These are phyloP conservation scores for Austroboletus festivus DNA, from an alignment of 768 basidiomycete genomes.

Conservation along the genomic window DNA sequence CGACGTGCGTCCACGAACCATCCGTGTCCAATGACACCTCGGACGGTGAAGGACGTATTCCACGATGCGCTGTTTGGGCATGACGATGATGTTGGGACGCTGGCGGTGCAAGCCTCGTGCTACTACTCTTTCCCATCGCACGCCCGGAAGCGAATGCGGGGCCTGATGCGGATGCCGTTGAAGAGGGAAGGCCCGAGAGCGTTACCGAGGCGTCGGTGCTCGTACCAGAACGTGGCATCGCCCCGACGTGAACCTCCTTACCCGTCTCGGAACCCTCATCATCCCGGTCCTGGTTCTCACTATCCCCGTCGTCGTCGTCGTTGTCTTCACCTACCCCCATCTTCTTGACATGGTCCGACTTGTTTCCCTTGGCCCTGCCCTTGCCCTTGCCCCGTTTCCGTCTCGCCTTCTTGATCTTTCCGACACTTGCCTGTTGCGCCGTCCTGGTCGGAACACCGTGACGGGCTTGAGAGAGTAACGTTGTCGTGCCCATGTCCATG, in stretches of 20 bases:
- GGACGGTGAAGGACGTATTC: conserved; percentile 15
- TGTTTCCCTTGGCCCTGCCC: too few species aligned
- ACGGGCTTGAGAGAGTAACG: too few species aligned
- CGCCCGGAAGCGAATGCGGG: background rate
- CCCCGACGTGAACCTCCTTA: conserved; percentile 3
- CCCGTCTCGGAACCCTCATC: conserved; percentile 7
- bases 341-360: too few species aligned
- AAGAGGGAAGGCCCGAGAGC: background rate
- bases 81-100: too few species aligned
- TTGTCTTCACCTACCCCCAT: background rate
- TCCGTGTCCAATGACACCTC: conserved; percentile 46
- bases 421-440: conserved; percentile 32
- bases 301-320: background rate
- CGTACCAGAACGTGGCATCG: conserved; percentile 11
- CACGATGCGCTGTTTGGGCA: conserved; percentile 8
- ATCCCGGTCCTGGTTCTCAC: background rate
- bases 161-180: background rate
- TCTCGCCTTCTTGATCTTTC: conserved; percentile 32
- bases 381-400: conserved; percentile 3
- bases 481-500: too few species aligned
- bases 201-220: conserved; percentile 16
- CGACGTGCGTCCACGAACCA: conserved; percentile 72
- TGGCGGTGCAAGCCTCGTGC: too few species aligned
- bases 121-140: too few species aligned
- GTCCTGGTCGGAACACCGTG: background rate